A percentile compares a stretch with the other conserved stretches of the same genome.
phyloP scores from a whole-genome alignment of 305 asterid species.

The Fraxinus baroniana region DNA sequence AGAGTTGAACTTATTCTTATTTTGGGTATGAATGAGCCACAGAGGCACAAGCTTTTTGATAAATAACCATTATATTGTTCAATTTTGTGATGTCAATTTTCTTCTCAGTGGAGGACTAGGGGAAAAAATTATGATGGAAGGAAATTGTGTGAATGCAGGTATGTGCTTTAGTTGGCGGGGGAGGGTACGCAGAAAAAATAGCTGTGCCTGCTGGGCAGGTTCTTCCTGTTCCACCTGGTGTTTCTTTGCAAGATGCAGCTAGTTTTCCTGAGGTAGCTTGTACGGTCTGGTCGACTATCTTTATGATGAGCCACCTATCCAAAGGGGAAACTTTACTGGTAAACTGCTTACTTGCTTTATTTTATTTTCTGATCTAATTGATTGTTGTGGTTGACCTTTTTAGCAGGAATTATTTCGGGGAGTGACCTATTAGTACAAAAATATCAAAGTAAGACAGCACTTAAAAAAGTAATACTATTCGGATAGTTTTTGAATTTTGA shows the following conservation, averaged over 20 bases:
- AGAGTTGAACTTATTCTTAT: neutral
- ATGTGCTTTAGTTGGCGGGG: slow-evolving; percentile 90
- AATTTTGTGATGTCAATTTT: neutral
- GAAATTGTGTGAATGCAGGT: slow-evolving; percentile 44
- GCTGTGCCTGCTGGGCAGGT: slow-evolving; percentile 78
- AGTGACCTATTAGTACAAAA: neutral
- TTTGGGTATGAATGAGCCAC: neutral
- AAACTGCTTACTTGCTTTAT: slow-evolving; percentile 19
- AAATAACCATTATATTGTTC: neutral
- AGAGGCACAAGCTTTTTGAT: neutral
- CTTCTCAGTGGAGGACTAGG: neutral
- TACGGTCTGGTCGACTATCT: slow-evolving; percentile 92
- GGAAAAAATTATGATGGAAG: slow-evolving; percentile 17
- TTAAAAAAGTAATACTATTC: neutral
- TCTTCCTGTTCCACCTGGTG: slow-evolving; percentile 80
- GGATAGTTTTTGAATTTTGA: neutral
- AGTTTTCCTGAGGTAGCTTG: slow-evolving; percentile 93
- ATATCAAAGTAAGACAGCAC: neutral
- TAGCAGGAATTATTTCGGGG: neutral
- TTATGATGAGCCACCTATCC: slow-evolving; percentile 78
- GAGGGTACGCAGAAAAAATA: slow-evolving; percentile 93
- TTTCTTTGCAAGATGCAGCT: slow-evolving; percentile 89
- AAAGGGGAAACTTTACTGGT: slow-evolving; percentile 84
- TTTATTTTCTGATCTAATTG: neutral
- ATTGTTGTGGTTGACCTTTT: neutral